A percentile compares a stretch with the other conserved stretches of the same genome.
These are phyloP conservation scores for Penicillium aurantiogriseum DNA, from an alignment of 2,329 filamentous ascomycete species.

Conservation along the genomic window DNA sequence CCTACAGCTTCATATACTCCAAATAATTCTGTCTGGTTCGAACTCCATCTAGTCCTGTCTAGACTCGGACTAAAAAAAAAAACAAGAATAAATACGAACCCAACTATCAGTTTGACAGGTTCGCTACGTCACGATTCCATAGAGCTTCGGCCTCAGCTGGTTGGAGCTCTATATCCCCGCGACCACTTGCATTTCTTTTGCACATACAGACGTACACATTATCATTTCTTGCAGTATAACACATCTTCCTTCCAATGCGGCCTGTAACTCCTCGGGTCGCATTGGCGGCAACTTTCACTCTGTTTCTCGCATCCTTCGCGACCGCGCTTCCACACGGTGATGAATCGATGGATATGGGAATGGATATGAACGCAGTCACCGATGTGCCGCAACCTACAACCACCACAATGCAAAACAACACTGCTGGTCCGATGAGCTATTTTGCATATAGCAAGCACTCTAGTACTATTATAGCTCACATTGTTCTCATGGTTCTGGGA, in stretches of 20 bases:
- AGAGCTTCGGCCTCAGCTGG: conserved; percentile 18
- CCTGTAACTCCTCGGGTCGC: conserved; percentile 26
- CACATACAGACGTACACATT: conserved; percentile 6
- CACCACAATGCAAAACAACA: conserved; percentile 13
- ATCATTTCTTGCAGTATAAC: not conserved
- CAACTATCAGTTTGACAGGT: conserved; percentile 6
- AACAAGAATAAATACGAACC: not conserved
- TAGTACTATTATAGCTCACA: conserved; percentile 63
- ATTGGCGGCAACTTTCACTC: conserved; percentile 22
- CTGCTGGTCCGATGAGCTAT: conserved; percentile 44
- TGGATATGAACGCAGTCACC: conserved; percentile 20
- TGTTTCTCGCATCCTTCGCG: conserved; percentile 29
- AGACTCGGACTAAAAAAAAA: conserved; percentile 1
- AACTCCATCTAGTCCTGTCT: not conserved
- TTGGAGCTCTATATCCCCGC: conserved; percentile 14
- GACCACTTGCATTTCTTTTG: not conserved
- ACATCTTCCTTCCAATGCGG: conserved; percentile 23
- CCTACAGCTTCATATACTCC: conserved; percentile 13
- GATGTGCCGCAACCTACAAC: conserved; percentile 15
- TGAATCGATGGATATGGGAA: conserved; percentile 30
- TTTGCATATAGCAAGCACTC: conserved; percentile 43
- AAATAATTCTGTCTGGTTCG: not conserved
- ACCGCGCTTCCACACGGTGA: conserved; percentile 37
- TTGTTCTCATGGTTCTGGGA: conserved; percentile 65
- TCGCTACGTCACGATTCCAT: conserved; percentile 27